Conservation (phyloP, 306 rosid species). For the Vigna radiata region DNA sequence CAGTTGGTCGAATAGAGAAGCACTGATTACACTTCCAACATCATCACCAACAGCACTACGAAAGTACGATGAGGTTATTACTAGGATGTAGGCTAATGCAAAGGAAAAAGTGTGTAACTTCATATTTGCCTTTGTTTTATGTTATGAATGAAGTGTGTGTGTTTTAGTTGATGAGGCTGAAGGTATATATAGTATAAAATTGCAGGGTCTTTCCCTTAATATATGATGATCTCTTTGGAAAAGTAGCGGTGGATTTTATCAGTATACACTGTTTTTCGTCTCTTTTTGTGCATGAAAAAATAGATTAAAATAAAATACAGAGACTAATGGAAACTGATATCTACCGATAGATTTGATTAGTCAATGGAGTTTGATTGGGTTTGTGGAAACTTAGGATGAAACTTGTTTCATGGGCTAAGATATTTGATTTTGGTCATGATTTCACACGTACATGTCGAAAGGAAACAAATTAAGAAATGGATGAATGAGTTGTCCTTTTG, state of each 20-base stretch:
- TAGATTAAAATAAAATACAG: too few species aligned
- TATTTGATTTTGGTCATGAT: neutral
- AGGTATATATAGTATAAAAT: neutral
- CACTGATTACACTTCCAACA: conserved; percentile 32
- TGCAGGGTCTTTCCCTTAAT: neutral
- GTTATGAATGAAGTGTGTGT: neutral
- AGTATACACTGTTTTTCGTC: too few species aligned
- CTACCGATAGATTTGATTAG: neutral
- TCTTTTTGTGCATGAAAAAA: too few species aligned
- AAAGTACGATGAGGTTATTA: neutral
- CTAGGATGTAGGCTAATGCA: neutral
- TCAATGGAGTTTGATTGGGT: too few species aligned
- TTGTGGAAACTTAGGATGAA: neutral
- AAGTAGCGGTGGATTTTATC: neutral
- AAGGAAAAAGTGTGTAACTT: neutral
- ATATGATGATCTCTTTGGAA: neutral
- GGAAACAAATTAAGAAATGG: neutral
- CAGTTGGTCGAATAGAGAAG: conserved; percentile 38
- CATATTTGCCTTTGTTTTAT: conserved; percentile 6
- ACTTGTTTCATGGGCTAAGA: neutral
- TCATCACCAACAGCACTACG: conserved; percentile 30
- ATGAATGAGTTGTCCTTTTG: neutral
- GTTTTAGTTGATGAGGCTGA: neutral
- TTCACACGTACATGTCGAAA: neutral
- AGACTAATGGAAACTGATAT: too few species aligned